Evolutionary conservation across 352 stramenopile genomes (phyloP).

Genomic region (Phytophthora lateralis): DNA sequence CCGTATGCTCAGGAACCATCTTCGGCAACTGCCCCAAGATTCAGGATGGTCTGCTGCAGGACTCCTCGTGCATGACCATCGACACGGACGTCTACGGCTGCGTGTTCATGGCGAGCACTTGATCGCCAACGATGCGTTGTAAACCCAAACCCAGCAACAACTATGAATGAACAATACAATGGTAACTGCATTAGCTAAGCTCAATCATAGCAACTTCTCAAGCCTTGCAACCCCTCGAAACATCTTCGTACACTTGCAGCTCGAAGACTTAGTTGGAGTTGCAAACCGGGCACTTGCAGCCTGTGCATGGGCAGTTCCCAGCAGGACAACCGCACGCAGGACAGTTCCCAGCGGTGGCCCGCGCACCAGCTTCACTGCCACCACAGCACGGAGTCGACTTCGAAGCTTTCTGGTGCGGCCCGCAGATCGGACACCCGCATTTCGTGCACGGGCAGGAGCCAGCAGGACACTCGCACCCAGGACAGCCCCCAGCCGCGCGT

Average conservation of each 20-base stretch:
- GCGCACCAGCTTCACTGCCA: conserved; percentile 7
- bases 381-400: conserved; percentile 3
- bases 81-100: conserved; percentile 43
- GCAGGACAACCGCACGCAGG: conserved; percentile 30
- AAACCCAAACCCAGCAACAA: conserved; percentile 6
- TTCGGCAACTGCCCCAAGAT: conserved; percentile 41
- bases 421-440: conserved; percentile 26
- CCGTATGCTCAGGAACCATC: conserved; percentile 38
- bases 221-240: neutral
- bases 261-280: conserved; percentile 12
- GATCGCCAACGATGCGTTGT: no score
- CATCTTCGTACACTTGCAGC: neutral
- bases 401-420: conserved; percentile 6
- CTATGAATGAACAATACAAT: conserved; percentile 12
- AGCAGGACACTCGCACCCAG: conserved; percentile 22
- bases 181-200: neutral
- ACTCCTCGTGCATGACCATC: conserved; percentile 38
- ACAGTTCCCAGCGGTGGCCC: conserved; percentile 12
- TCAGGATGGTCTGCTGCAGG: conserved; percentile 33
- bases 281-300: conserved; percentile 27
- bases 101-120: conserved; percentile 42
- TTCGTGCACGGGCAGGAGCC: conserved; percentile 26
- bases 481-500: conserved; percentile 24
- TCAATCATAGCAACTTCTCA: neutral
- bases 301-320: conserved; percentile 25